Percentiles rank a stretch among this genome's conserved stretches.
These are phyloP conservation scores for Amylocarpus encephaloides DNA, from an alignment of 2,329 filamentous ascomycete species.

Conservation along the genomic window DNA sequence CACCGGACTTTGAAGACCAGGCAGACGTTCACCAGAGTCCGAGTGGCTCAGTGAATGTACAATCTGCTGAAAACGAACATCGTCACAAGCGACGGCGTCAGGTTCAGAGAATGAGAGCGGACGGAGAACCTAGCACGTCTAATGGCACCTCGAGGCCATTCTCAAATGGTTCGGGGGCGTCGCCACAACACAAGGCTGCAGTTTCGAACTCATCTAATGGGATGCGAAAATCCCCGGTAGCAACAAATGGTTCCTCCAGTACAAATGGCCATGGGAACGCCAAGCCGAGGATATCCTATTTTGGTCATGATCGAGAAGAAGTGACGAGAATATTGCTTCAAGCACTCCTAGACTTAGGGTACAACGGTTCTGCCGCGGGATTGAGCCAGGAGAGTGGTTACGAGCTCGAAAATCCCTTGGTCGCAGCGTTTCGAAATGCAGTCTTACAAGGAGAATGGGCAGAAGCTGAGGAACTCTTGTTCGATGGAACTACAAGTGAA, in stretches of 20 bases:
- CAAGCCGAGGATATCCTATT: conserved; percentile 46
- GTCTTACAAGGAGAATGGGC: conserved; percentile 76
- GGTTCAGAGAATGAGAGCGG: conserved; percentile 55
- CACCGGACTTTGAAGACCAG: conserved; percentile 34
- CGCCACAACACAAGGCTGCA: conserved; percentile 39
- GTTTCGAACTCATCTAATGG: conserved; percentile 41
- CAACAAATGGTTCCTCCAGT: conserved; percentile 49
- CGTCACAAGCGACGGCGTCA: conserved; percentile 54
- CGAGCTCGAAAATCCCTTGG: conserved; percentile 77
- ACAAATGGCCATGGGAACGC: conserved; percentile 25
- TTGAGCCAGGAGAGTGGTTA: conserved; percentile 79
- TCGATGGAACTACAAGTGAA: conserved; percentile 43
- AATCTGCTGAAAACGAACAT: conserved; percentile 23
- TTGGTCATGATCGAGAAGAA: conserved; percentile 86
- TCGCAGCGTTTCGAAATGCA: conserved; percentile 77
- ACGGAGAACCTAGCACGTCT: conserved; percentile 46
- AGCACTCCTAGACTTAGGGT: conserved; percentile 81
- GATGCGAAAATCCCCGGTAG: conserved; percentile 38
- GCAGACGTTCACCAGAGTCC: conserved; percentile 28
- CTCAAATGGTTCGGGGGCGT: conserved; percentile 48
- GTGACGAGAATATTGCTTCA: conserved; percentile 90
- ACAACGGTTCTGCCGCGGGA: conserved; percentile 66
- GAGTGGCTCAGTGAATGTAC: conserved; percentile 18
- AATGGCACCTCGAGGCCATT: conserved; percentile 49
- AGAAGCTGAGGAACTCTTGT: conserved; percentile 76